Percentiles rank a stretch among this genome's conserved stretches.
These are phyloP conservation scores for Liquidambar formosana DNA, from an alignment of 164 flowering plant species.

Conservation along the genomic window DNA sequence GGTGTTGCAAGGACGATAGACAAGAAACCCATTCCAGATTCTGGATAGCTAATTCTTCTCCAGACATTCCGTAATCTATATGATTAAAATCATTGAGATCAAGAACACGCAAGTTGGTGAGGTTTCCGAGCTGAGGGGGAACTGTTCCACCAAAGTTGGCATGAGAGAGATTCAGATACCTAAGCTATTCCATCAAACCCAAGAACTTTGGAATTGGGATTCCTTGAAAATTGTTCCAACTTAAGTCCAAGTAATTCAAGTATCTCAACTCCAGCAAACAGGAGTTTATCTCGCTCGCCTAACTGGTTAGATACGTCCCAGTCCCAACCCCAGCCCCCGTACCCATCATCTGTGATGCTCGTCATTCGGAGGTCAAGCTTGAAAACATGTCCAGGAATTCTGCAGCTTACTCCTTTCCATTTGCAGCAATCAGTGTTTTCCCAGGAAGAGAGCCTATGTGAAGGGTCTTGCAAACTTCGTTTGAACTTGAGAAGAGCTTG, in stretches of 20 bases:
- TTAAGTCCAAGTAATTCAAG: constrained; percentile 10
- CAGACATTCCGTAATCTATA: no score
- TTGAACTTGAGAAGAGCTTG: no score
- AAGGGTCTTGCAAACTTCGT: no score
- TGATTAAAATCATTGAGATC: not conserved
- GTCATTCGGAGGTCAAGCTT: constrained; percentile 7
- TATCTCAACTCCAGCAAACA: constrained; percentile 8
- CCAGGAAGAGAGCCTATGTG: no score
- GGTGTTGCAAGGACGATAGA: not conserved
- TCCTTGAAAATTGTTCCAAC: not conserved
- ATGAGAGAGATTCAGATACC: not conserved
- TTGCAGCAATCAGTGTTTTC: constrained; percentile 1
- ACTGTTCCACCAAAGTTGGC: not conserved
- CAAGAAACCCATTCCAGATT: not conserved
- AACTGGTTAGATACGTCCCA: no score
- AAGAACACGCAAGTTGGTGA: constrained; percentile 2
- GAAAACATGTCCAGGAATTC: constrained; percentile 5
- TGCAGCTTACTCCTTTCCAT: constrained; percentile 17
- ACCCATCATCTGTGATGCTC: no score
- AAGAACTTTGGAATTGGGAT: not conserved
- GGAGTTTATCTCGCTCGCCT: not conserved
- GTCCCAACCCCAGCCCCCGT: no score
- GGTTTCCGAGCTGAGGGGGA: not conserved
- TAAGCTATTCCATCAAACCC: not conserved
- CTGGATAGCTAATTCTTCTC: not conserved